phyloP scores from a whole-genome alignment of 495 filamentous ascomycete species.

The Penicillium silybi region DNA sequence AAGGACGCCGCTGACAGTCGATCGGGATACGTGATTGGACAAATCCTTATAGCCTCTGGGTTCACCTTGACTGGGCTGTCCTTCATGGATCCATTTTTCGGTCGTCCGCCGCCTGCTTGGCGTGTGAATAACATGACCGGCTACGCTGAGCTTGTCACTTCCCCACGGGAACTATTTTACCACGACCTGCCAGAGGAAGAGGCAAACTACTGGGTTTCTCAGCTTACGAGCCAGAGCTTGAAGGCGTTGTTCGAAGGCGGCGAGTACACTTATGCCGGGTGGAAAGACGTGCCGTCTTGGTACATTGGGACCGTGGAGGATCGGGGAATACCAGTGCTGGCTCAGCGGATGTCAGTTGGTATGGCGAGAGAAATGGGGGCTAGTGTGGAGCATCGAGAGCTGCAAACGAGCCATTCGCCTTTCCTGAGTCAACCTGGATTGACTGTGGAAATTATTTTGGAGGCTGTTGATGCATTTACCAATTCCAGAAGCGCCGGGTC shows the following conservation, averaged over 20 bases:
- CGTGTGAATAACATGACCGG: conserved; percentile 21
- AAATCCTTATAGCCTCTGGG: conserved; percentile 40
- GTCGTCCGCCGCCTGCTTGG: conserved; percentile 22
- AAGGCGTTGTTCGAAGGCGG: conserved; percentile 31
- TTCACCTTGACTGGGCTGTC: conserved; percentile 21
- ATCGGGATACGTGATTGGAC: conserved; percentile 36
- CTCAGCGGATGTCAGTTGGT: conserved; percentile 29
- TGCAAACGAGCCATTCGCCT: conserved; percentile 32
- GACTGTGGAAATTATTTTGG: conserved; percentile 23
- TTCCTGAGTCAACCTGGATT: conserved; percentile 29
- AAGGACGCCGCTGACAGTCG: conserved; percentile 12
- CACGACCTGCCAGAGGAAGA: conserved; percentile 28
- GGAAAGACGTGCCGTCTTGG: conserved; percentile 28
- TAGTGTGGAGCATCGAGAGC: conserved; percentile 25
- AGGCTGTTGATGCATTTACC: conserved; percentile 25
- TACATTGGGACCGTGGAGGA: conserved; percentile 34
- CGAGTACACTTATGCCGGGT: conserved; percentile 28
- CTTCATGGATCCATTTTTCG: conserved; percentile 31
- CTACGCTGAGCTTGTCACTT: conserved; percentile 24
- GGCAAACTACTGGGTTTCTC: conserved; percentile 20
- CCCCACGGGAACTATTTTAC: conserved; percentile 30
- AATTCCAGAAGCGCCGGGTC: not conserved
- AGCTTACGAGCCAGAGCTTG: conserved; percentile 28
- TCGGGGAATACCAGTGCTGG: conserved; percentile 26
- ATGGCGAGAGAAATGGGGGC: conserved; percentile 28